Percentiles rank a stretch among this genome's conserved stretches.
phyloP scores from a whole-genome alignment of 768 basidiomycete genomes.

The Russula lepida region DNA sequence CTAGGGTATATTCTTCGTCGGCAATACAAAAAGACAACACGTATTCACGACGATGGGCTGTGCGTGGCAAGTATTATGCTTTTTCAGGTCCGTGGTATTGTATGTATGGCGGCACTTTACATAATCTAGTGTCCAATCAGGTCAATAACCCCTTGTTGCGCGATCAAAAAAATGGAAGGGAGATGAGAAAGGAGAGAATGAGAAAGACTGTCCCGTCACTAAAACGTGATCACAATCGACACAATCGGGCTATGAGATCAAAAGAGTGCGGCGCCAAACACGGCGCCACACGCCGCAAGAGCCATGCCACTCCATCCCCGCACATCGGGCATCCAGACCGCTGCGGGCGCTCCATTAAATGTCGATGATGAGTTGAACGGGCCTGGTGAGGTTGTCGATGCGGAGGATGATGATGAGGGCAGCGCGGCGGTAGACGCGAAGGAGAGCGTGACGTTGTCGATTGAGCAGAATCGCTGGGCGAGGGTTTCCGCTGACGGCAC shows the following conservation, averaged over 20 bases:
- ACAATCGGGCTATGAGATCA: neutral
- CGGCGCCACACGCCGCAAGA: neutral
- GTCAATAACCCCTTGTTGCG: neutral
- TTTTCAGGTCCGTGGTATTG: slow-evolving; percentile 2
- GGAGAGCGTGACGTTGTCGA: slow-evolving; percentile 30
- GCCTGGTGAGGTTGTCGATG: neutral
- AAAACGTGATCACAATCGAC: neutral
- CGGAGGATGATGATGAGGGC: neutral
- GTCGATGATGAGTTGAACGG: neutral
- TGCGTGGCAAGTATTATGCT: neutral
- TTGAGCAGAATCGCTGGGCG: slow-evolving; percentile 41
- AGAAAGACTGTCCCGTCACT: neutral
- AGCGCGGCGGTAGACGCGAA: slow-evolving; percentile 32
- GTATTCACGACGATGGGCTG: neutral
- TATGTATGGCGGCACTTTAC: neutral
- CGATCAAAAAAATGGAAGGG: neutral
- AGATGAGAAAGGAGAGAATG: no score
- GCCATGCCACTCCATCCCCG: slow-evolving; percentile 4
- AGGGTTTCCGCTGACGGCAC: slow-evolving; percentile 36
- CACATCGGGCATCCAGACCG: neutral
- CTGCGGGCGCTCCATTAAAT: neutral
- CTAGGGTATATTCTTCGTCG: slow-evolving; percentile 11
- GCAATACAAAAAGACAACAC: neutral
- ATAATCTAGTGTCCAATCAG: neutral
- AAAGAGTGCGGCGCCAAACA: slow-evolving; percentile 10